Conservation (phyloP, 2,329 filamentous ascomycete genomes). For the Claviceps sp. region DNA sequence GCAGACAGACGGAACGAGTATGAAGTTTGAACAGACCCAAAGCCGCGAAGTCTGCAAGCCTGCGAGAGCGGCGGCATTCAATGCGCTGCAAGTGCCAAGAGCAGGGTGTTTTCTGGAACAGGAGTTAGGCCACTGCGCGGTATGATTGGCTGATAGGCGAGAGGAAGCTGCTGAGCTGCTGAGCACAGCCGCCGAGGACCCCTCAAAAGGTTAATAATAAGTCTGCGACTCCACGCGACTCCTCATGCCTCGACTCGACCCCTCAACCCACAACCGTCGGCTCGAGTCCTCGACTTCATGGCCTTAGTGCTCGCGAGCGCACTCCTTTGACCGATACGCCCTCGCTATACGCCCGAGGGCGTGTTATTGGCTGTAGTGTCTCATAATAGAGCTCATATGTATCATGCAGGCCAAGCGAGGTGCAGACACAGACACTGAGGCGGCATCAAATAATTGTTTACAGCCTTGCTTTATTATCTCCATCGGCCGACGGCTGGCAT, state of each 20-base stretch:
- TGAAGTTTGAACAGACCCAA: not conserved
- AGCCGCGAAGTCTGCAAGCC: not conserved
- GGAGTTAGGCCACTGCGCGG: constrained; percentile 8
- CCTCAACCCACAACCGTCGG: no score
- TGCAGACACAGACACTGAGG: not conserved
- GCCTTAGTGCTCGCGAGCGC: no score
- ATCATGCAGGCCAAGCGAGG: not conserved
- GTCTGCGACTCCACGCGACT: not conserved
- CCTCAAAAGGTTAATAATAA: no score
- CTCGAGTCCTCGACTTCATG: no score
- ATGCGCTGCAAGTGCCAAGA: not conserved
- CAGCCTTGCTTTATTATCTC: no score
- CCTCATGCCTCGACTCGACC: no score
- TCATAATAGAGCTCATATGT: no score
- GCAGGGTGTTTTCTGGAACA: not conserved
- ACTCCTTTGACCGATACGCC: not conserved
- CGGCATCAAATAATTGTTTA: no score
- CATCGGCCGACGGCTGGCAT: no score
- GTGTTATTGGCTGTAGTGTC: not conserved
- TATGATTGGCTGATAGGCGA: constrained; percentile 18
- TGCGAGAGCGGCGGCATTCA: not conserved
- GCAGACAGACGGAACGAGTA: not conserved
- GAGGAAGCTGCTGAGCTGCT: not conserved
- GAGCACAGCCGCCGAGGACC: not conserved
- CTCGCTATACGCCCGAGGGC: not conserved